phyloP scores from a whole-genome alignment of 2,329 filamentous ascomycete species.

The Aureobasidium leucospermi region DNA sequence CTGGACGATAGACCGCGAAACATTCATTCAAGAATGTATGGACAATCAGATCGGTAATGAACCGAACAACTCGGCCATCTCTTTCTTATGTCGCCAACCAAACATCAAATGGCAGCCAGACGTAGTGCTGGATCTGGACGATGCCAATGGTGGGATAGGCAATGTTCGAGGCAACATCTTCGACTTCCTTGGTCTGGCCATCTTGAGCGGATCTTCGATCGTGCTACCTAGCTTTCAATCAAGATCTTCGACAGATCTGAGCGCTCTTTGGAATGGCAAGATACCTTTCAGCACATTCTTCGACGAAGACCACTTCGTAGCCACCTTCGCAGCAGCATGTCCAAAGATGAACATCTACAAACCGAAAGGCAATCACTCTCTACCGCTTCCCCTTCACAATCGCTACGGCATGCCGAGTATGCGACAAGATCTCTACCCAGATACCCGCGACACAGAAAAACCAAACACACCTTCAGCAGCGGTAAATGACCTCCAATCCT shows the following conservation, averaged over 20 bases:
- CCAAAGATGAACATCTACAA: conserved; percentile 24
- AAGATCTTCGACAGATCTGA: conserved; percentile 17
- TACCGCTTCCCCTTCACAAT: conserved; percentile 17
- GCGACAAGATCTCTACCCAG: conserved; percentile 20
- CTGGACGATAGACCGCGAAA: conserved; percentile 7
- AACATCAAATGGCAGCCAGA: conserved; percentile 34
- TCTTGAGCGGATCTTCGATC: conserved; percentile 41
- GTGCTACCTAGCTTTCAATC: conserved; percentile 18
- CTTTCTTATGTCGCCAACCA: conserved; percentile 27
- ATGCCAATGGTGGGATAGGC: conserved; percentile 38
- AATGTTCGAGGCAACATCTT: conserved; percentile 40
- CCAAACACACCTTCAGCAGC: conserved; percentile 16
- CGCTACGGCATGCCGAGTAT: conserved; percentile 20
- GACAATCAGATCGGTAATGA: conserved; percentile 19
- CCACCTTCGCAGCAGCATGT: conserved; percentile 19
- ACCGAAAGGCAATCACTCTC: conserved; percentile 14
- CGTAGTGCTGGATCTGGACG: conserved; percentile 38
- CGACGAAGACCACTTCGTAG: conserved; percentile 24
- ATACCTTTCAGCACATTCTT: conserved; percentile 22
- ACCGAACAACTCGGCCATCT: conserved; percentile 21
- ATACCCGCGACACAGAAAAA: neutral
- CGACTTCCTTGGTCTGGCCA: conserved; percentile 40
- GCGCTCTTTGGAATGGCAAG: conserved; percentile 21
- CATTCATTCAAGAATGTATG: conserved; percentile 24
- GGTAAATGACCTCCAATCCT: conserved; percentile 19